phyloP scores from a whole-genome alignment of 2,329 filamentous ascomycete genomes.

The Trichophyton rubrum region DNA sequence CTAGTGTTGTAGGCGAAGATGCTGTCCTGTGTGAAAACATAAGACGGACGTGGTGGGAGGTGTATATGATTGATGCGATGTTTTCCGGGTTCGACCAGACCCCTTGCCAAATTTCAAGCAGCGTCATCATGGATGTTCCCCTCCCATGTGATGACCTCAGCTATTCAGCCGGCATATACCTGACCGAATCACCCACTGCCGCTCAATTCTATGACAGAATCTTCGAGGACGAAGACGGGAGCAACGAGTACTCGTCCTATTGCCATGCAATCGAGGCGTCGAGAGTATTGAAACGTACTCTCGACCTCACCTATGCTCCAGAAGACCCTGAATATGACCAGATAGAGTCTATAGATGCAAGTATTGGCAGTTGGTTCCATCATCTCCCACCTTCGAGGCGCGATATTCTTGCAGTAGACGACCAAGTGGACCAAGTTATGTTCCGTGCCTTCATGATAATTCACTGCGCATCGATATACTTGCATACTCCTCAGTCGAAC shows the following conservation, averaged over 20 bases:
- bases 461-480: constrained; percentile 51
- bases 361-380: constrained; percentile 61
- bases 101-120: constrained; percentile 50
- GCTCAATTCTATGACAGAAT: constrained; percentile 64
- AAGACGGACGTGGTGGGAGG: constrained; percentile 82
- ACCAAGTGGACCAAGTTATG: constrained; percentile 73
- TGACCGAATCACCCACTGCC: constrained; percentile 47
- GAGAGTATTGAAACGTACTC: constrained; percentile 64
- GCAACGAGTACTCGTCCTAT: constrained; percentile 64
- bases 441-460: constrained; percentile 82
- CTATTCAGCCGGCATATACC: constrained; percentile 41
- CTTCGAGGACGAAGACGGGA: constrained; percentile 54
- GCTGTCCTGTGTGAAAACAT: constrained; percentile 67
- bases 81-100: constrained; percentile 55
- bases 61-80: constrained; percentile 73
- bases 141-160: constrained; percentile 76
- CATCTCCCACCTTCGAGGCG: constrained; percentile 63
- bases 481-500: constrained; percentile 69
- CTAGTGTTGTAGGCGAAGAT: constrained; percentile 50
- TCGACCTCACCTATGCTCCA: constrained; percentile 34
- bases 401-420: constrained; percentile 55
- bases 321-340: constrained; percentile 38
- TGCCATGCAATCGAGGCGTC: constrained; percentile 72
- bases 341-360: constrained; percentile 47
- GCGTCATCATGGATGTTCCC: constrained; percentile 54